These are phyloP conservation scores for Fusarium clavum DNA, from an alignment of 2,329 filamentous ascomycete species.

Conservation along the genomic window DNA sequence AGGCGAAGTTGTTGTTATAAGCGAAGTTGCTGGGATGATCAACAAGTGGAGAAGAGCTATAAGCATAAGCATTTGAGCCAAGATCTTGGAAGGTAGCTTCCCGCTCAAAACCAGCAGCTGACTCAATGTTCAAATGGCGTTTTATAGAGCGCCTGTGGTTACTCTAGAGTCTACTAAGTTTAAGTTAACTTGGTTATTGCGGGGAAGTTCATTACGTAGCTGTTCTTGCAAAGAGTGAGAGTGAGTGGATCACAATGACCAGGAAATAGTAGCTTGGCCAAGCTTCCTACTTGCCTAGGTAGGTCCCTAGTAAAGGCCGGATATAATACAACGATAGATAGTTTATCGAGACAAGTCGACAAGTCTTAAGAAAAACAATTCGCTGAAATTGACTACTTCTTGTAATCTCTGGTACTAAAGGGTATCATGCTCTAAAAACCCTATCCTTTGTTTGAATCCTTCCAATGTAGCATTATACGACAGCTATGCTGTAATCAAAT, in stretches of 20 bases:
- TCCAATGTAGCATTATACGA: constrained; percentile 24
- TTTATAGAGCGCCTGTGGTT: constrained; percentile 6
- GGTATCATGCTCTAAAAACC: constrained; percentile 48
- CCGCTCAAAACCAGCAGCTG: constrained; percentile 4
- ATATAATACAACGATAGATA: not conserved
- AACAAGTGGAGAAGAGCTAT: constrained; percentile 7
- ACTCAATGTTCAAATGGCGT: constrained; percentile 8
- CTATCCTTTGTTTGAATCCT: constrained; percentile 27
- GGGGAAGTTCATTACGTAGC: constrained; percentile 41
- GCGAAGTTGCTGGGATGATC: constrained; percentile 3
- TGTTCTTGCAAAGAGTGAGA: constrained; percentile 18
- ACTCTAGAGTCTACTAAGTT: constrained; percentile 10
- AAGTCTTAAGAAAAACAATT: constrained; percentile 3
- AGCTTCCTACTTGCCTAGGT: not conserved
- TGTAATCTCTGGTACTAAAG: constrained; percentile 34
- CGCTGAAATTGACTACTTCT: constrained; percentile 33
- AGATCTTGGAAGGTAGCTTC: not conserved
- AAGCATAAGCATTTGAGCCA: constrained; percentile 22
- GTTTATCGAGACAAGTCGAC: not conserved
- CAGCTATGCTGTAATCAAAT: not conserved
- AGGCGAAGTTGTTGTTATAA: constrained; percentile 1
- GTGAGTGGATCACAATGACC: constrained; percentile 32
- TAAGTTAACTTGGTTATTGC: constrained; percentile 20
- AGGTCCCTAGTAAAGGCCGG: not conserved
- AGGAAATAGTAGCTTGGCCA: constrained; percentile 17